Conservation (phyloP, 441 rosid genomes). For the Bruguiera hainesii region DNA sequence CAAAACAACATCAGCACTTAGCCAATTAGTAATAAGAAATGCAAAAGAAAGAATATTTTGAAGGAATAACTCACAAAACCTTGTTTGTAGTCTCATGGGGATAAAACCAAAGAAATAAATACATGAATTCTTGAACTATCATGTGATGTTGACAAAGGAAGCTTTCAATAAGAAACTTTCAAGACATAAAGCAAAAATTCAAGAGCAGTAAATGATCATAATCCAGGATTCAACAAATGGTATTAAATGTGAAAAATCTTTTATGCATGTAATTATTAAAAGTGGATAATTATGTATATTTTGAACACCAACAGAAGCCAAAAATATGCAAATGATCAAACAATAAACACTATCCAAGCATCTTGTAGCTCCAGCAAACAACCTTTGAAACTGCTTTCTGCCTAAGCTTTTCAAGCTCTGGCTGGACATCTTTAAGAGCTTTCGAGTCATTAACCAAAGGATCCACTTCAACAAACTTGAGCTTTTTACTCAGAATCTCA, state of each 20-base stretch:
- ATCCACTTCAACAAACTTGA: slow-evolving; percentile 84
- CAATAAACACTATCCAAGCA: slow-evolving; percentile 17
- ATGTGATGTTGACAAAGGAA: not conserved
- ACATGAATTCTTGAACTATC: not conserved
- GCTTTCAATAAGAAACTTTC: not conserved
- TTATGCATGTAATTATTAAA: not conserved
- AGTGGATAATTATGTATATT: no score
- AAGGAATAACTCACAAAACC: not conserved
- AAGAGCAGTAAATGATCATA: not conserved
- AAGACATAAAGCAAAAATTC: not conserved
- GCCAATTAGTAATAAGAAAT: not conserved
- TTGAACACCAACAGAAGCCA: not conserved
- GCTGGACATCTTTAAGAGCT: slow-evolving; percentile 95
- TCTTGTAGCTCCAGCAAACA: slow-evolving; percentile 21
- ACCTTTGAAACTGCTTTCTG: slow-evolving; percentile 99
- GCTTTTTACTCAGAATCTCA: slow-evolving; percentile 88
- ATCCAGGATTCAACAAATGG: not conserved
- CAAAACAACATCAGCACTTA: not conserved
- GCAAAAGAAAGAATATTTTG: not conserved
- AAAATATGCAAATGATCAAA: slow-evolving; percentile 8
- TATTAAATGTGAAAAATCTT: not conserved
- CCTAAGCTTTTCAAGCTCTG: slow-evolving; percentile 96
- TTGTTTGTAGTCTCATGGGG: not conserved
- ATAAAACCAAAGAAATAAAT: not conserved
- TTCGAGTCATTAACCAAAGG: slow-evolving; percentile 74